Conservation (phyloP, 2,329 filamentous ascomycete species). For the Penicillium sp. region DNA sequence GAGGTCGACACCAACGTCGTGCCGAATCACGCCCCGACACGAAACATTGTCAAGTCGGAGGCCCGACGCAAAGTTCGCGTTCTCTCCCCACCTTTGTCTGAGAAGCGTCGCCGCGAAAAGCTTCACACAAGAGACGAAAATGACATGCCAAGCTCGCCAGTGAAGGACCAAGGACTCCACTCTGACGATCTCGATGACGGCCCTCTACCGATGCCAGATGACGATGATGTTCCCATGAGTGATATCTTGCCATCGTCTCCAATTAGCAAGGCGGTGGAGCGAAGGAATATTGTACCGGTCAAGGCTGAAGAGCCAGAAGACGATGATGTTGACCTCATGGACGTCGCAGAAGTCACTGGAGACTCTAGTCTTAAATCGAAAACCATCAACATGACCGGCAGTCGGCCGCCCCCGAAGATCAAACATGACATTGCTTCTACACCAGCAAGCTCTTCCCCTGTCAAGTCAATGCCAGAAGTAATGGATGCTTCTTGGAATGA, state of each 20-base stretch:
- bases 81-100: conserved; percentile 67
- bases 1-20: conserved; percentile 80
- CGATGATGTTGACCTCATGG: conserved; percentile 78
- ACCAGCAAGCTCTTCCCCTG: conserved; percentile 74
- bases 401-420: conserved; percentile 71
- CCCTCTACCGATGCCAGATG: conserved; percentile 56
- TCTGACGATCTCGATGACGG: conserved; percentile 57
- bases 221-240: conserved; percentile 79
- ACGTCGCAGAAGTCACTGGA: conserved; percentile 74
- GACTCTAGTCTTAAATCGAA: conserved; percentile 60
- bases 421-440: conserved; percentile 67
- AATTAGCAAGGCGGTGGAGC: conserved; percentile 71
- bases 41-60: conserved; percentile 69
- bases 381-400: conserved; percentile 82
- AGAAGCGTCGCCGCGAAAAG: conserved; percentile 55
- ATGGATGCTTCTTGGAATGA: conserved; percentile 87
- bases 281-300: conserved; percentile 58
- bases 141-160: conserved; percentile 48
- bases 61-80: conserved; percentile 76
- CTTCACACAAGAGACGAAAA: conserved; percentile 44
- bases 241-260: conserved; percentile 86
- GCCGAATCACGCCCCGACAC: conserved; percentile 52
- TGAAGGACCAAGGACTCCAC: conserved; percentile 40
- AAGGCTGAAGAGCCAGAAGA: conserved; percentile 68
- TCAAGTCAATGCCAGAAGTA: conserved; percentile 56